Percentiles rank a stretch among this genome's conserved stretches.
phyloP scores from a whole-genome alignment of 1,284 basidiomycete genomes.

The Volvariella surrecta region DNA sequence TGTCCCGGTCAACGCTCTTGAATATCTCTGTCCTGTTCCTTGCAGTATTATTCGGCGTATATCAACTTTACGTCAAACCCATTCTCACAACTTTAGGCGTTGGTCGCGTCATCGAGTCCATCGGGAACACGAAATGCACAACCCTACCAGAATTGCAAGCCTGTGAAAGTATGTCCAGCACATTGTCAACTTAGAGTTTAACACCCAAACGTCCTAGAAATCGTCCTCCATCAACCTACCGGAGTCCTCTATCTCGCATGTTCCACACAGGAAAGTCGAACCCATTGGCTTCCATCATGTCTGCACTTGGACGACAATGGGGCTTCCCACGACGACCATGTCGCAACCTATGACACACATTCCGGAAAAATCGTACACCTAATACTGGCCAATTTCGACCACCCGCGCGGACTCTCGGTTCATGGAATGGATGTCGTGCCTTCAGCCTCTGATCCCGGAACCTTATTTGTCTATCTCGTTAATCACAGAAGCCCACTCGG shows the following conservation, averaged over 20 bases:
- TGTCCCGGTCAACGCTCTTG: constrained; percentile 13
- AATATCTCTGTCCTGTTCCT: constrained; percentile 22
- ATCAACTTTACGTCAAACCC: constrained; percentile 34
- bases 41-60: constrained; percentile 24
- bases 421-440: constrained; percentile 71
- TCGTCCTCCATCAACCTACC: constrained; percentile 43
- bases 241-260: constrained; percentile 65
- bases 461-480: constrained; percentile 57
- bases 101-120: constrained; percentile 30
- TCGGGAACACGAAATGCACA: constrained; percentile 40
- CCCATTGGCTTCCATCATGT: constrained; percentile 47
- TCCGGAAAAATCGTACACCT: constrained; percentile 40
- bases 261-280: constrained; percentile 41
- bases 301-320: constrained; percentile 35
- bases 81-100: constrained; percentile 30
- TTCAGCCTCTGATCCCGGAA: constrained; percentile 34
- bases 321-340: constrained; percentile 41
- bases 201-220: constrained; percentile 27
- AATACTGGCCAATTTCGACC: constrained; percentile 28
- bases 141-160: constrained; percentile 45
- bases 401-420: constrained; percentile 39
- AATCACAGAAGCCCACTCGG: constrained; percentile 50
- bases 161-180: constrained; percentile 48
- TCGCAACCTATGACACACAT: constrained; percentile 51
- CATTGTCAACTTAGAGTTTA: too few relatives aligned